A percentile compares a stretch with the other conserved stretches of the same genome.
Conservation (phyloP, 768 basidiomycete species). For the Russula sp. region DNA sequence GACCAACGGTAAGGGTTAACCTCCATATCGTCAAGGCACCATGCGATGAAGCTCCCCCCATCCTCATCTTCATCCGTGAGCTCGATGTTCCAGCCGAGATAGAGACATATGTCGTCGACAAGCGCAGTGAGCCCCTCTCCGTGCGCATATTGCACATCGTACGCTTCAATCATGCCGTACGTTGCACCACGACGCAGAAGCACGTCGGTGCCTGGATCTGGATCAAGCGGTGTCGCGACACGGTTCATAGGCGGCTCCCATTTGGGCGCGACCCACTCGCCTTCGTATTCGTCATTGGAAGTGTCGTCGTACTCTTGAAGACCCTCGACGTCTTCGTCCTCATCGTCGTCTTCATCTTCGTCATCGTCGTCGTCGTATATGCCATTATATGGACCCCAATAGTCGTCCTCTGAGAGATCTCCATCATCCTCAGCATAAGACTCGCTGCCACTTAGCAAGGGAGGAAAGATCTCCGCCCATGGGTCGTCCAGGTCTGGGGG, state of each 20-base stretch:
- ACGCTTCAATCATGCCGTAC: conserved; percentile 54
- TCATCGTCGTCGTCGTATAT: conserved; percentile 28
- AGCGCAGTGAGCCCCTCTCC: conserved; percentile 50
- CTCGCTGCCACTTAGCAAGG: conserved; percentile 37
- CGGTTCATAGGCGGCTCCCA: conserved; percentile 59
- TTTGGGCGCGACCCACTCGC: conserved; percentile 44
- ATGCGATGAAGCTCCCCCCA: conserved; percentile 44
- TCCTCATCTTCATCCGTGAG: conserved; percentile 44
- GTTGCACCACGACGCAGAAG: conserved; percentile 61
- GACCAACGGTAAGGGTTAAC: conserved; percentile 47
- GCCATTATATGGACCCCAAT: conserved; percentile 32
- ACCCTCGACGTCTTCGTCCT: conserved; percentile 30
- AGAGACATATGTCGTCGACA: conserved; percentile 45
- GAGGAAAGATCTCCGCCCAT: conserved; percentile 67
- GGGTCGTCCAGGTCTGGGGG: conserved; percentile 52
- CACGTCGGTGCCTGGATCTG: conserved; percentile 38
- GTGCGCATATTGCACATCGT: conserved; percentile 55
- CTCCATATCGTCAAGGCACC: conserved; percentile 42
- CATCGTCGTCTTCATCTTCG: conserved; percentile 32
- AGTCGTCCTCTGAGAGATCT: conserved; percentile 35
- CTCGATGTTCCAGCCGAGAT: conserved; percentile 67
- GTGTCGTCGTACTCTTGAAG: conserved; percentile 37
- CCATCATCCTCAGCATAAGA: conserved; percentile 37
- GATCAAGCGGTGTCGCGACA: conserved; percentile 39
- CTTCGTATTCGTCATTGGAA: conserved; percentile 42